These are phyloP conservation scores for Vigna trinervia DNA, from an alignment of 306 rosid genomes.

Conservation along the genomic window DNA sequence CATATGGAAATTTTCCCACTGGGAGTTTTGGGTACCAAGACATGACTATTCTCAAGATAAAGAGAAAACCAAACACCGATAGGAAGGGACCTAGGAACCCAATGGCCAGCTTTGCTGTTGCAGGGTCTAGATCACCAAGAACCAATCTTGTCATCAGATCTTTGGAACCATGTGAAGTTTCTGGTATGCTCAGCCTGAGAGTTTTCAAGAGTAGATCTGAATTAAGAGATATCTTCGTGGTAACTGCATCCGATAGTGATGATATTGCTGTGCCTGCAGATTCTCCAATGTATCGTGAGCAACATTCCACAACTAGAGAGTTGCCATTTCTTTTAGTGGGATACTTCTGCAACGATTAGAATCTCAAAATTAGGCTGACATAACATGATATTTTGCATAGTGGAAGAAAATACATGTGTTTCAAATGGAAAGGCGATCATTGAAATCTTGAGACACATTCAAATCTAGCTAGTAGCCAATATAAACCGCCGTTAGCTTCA, in stretches of 20 bases:
- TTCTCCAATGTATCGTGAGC: slow-evolving; percentile 47
- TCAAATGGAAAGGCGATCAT: slow-evolving; percentile 1
- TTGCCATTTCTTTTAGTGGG: slow-evolving; percentile 44
- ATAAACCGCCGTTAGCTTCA: not conserved
- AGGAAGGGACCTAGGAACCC: slow-evolving; percentile 82
- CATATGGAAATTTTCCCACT: slow-evolving; percentile 84
- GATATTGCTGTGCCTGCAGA: not conserved
- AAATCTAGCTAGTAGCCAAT: not conserved
- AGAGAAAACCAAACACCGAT: slow-evolving; percentile 73
- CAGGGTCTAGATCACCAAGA: slow-evolving; percentile 82
- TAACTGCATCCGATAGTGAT: slow-evolving; percentile 32
- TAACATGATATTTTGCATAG: slow-evolving; percentile 4
- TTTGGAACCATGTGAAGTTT: slow-evolving; percentile 42
- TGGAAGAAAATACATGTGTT: not conserved
- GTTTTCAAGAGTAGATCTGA: slow-evolving; percentile 35
- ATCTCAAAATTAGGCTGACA: not conserved
- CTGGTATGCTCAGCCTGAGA: slow-evolving; percentile 41
- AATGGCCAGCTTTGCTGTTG: slow-evolving; percentile 76
- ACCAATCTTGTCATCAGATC: slow-evolving; percentile 48
- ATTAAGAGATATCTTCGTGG: slow-evolving; percentile 41
- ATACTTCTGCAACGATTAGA: slow-evolving; percentile 56
- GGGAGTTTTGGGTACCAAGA: slow-evolving; percentile 97
- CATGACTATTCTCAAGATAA: slow-evolving; percentile 84
- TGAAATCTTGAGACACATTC: slow-evolving; percentile 22
- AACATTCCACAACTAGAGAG: slow-evolving; percentile 44